A percentile compares a stretch with the other conserved stretches of the same genome.
Conservation (phyloP, 176 grass and related monocot species). For the Musa beccarii region DNA sequence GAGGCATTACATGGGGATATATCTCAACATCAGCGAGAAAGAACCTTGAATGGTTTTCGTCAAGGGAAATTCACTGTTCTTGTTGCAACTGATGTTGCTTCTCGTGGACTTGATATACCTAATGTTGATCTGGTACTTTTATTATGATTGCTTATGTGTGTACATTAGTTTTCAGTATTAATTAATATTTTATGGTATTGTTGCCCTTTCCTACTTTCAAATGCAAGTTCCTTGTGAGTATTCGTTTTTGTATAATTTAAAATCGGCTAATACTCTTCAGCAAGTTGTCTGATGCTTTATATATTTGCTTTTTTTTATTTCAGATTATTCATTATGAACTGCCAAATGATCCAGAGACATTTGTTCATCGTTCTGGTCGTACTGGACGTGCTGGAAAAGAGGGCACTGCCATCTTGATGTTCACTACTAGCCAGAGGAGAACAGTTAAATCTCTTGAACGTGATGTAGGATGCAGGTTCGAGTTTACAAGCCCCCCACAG, state of each 20-base stretch:
- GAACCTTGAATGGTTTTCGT: conserved; percentile 89
- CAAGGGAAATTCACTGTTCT: conserved; percentile 98
- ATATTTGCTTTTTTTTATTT: conserved; percentile 16
- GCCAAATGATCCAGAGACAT: conserved; percentile 94
- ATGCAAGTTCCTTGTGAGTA: not conserved
- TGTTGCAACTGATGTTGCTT: conserved; percentile 95
- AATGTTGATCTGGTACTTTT: conserved; percentile 93
- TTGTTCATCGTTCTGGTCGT: conserved; percentile 96
- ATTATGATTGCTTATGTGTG: not conserved
- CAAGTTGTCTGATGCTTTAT: not conserved
- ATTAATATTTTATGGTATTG: no score
- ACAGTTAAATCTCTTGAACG: conserved; percentile 92
- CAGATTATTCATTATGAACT: conserved; percentile 98
- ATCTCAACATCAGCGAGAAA: conserved; percentile 94
- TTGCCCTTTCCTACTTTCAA: no score
- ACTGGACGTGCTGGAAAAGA: conserved; percentile 94
- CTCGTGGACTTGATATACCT: conserved; percentile 95
- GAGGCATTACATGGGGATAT: conserved; percentile 99
- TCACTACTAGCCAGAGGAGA: conserved; percentile 79
- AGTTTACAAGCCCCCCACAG: conserved; percentile 64
- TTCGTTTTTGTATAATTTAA: not conserved
- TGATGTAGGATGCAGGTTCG: conserved; percentile 82
- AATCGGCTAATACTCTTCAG: not conserved
- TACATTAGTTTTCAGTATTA: no score
- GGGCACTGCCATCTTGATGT: conserved; percentile 93